These are phyloP conservation scores for Backusella tuberculispora DNA, from an alignment of 192 early-diverging fungal genomes.

Conservation along the genomic window DNA sequence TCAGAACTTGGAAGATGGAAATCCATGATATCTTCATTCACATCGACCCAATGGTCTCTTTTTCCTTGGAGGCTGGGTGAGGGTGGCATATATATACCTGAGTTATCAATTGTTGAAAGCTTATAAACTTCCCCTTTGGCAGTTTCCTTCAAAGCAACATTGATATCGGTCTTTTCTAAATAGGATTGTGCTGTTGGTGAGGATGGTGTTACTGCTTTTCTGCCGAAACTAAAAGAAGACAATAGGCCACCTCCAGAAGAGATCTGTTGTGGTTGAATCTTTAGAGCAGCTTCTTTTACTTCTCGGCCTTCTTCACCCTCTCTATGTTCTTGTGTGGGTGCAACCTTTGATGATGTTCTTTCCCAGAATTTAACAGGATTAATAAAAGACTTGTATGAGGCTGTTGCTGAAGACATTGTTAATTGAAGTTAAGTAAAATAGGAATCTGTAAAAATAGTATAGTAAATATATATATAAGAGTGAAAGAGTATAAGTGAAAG, in stretches of 20 bases:
- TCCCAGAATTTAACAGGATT: constrained; percentile 28
- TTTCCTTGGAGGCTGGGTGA: constrained; percentile 31
- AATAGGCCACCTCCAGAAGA: not conserved
- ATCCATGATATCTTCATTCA: constrained; percentile 13
- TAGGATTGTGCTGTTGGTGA: not conserved
- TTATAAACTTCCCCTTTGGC: constrained; percentile 32
- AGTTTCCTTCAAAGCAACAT: constrained; percentile 14
- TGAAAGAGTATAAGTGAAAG: not conserved
- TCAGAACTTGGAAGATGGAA: constrained; percentile 19
- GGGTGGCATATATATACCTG: constrained; percentile 41
- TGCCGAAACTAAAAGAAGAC: constrained; percentile 8
- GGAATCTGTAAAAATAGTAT: not conserved
- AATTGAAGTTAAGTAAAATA: not conserved
- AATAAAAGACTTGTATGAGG: constrained; percentile 21
- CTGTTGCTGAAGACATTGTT: not conserved
- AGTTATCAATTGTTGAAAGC: constrained; percentile 37
- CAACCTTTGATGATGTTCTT: not conserved
- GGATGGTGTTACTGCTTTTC: not conserved
- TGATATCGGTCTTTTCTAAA: not conserved
- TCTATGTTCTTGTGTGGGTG: not conserved
- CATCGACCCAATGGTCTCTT: constrained; percentile 24
- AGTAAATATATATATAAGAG: not conserved
- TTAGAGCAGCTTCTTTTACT: not conserved
- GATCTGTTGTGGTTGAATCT: not conserved
- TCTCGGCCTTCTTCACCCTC: not conserved